Conservation (phyloP, 352 stramenopile genomes). For the Globisporangium cylindrosporum region DNA sequence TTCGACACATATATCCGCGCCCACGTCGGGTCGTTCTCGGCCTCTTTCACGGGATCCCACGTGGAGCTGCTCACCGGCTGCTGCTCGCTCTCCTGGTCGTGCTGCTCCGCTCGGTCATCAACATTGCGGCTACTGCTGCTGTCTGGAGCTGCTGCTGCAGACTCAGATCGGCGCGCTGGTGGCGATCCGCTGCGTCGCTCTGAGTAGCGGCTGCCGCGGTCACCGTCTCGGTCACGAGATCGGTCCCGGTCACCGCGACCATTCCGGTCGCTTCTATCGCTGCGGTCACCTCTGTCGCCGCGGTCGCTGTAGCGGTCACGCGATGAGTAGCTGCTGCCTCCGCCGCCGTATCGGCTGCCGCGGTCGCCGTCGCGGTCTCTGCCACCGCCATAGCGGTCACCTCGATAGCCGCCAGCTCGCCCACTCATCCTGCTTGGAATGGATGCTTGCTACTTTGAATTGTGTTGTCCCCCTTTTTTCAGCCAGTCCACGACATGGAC, state of each 20-base stretch:
- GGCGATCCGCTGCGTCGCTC: slow-evolving; percentile 12
- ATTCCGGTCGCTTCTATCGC: slow-evolving; percentile 18
- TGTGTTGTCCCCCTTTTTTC: neutral
- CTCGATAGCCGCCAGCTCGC: slow-evolving; percentile 27
- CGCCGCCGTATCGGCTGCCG: slow-evolving; percentile 18
- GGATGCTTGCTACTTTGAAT: neutral
- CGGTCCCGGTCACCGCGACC: too few relatives aligned
- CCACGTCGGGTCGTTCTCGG: slow-evolving; percentile 77
- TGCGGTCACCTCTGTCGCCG: slow-evolving; percentile 13
- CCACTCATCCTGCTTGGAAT: slow-evolving; percentile 14
- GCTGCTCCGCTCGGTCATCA: slow-evolving; percentile 11
- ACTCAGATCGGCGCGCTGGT: slow-evolving; percentile 6
- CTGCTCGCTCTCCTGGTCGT: slow-evolving; percentile 20
- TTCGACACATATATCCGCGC: slow-evolving; percentile 88
- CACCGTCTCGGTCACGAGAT: too few relatives aligned
- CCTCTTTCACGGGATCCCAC: slow-evolving; percentile 77
- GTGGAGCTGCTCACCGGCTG: slow-evolving; percentile 34
- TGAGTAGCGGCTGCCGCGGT: slow-evolving; percentile 3
- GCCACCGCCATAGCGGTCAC: slow-evolving; percentile 17
- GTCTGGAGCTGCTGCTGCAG: neutral
- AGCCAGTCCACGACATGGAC: neutral
- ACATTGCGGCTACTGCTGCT: slow-evolving; percentile 9
- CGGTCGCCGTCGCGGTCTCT: slow-evolving; percentile 21
- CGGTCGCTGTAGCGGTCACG: slow-evolving; percentile 23
- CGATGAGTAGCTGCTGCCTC: slow-evolving; percentile 27